Conservation (phyloP, 148 eudicot genomes). For the Hydrangea macrophylla region DNA sequence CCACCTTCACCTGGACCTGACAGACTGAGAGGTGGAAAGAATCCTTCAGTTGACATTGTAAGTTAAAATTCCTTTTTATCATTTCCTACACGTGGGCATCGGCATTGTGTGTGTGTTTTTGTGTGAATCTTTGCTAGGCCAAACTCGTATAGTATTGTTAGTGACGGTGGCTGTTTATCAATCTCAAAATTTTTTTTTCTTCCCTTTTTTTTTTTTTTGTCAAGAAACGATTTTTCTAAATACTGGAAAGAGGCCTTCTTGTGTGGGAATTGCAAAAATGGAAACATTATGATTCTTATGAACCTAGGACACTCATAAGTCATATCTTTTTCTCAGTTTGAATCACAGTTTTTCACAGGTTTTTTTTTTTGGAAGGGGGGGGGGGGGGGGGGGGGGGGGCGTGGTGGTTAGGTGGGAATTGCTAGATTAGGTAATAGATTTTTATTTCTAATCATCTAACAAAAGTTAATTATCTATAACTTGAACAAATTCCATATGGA, state of each 20-base stretch:
- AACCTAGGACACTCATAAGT: too few relatives aligned
- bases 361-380: background rate
- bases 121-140: background rate
- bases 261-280: background rate
- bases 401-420: background rate
- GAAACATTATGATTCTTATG: background rate
- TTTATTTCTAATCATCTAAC: background rate
- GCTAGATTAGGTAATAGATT: too few relatives aligned
- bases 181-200: too few relatives aligned
- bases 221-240: background rate
- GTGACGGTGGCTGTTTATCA: background rate
- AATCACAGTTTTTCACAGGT: too few relatives aligned
- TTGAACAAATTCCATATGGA: too few relatives aligned
- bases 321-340: too few relatives aligned
- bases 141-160: background rate
- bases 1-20: constrained; percentile 14
- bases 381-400: too few relatives aligned
- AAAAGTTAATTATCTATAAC: too few relatives aligned
- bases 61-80: background rate
- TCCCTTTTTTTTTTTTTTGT: background rate
- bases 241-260: background rate
- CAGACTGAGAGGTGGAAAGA: constrained; percentile 6
- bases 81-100: background rate
- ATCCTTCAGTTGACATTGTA: constrained; percentile 30
- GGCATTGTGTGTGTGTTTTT: too few relatives aligned